Evolutionary conservation across 148 eudicot species (phyloP).

Genomic region (Talinum fruticosum): DNA sequence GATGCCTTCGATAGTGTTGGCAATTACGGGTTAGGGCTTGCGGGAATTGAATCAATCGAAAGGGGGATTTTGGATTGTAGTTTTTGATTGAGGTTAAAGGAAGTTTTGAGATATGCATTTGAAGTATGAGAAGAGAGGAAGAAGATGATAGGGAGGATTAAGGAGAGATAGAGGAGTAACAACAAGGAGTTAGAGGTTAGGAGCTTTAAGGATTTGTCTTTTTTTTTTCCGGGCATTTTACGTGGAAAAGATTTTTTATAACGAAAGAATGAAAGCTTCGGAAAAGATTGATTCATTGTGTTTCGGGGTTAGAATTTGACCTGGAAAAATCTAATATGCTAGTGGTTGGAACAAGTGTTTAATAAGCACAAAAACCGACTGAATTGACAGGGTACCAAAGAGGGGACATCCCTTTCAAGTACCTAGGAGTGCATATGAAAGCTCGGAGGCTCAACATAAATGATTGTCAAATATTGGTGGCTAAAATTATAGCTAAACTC

Average conservation of each 20-base stretch:
- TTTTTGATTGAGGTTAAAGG: slow-evolving; percentile 18
- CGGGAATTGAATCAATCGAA: slow-evolving; percentile 61
- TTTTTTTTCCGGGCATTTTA: slow-evolving; percentile 84
- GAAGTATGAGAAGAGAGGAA: slow-evolving; percentile 37
- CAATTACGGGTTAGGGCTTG: slow-evolving; percentile 86
- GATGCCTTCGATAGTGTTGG: slow-evolving; percentile 69
- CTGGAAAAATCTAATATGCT: too few species aligned
- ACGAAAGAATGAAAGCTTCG: not conserved
- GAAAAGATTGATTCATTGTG: too few species aligned
- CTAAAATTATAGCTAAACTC: too few species aligned
- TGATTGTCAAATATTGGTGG: too few species aligned
- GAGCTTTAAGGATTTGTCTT: slow-evolving; percentile 54
- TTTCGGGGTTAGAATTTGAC: too few species aligned
- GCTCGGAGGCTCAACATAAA: too few species aligned
- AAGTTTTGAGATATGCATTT: slow-evolving; percentile 22
- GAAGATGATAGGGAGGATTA: slow-evolving; percentile 53
- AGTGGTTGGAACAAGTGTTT: too few species aligned
- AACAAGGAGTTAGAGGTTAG: slow-evolving; percentile 42
- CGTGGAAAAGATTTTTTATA: slow-evolving; percentile 38
- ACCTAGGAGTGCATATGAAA: too few species aligned
- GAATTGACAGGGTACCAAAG: too few species aligned
- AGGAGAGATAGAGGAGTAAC: slow-evolving; percentile 46
- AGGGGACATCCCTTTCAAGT: too few species aligned
- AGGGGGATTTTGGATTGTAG: slow-evolving; percentile 43
- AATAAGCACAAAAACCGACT: too few species aligned